Conservation (phyloP, 2,329 filamentous ascomycete genomes). For the Alternaria novae-zelandiae region DNA sequence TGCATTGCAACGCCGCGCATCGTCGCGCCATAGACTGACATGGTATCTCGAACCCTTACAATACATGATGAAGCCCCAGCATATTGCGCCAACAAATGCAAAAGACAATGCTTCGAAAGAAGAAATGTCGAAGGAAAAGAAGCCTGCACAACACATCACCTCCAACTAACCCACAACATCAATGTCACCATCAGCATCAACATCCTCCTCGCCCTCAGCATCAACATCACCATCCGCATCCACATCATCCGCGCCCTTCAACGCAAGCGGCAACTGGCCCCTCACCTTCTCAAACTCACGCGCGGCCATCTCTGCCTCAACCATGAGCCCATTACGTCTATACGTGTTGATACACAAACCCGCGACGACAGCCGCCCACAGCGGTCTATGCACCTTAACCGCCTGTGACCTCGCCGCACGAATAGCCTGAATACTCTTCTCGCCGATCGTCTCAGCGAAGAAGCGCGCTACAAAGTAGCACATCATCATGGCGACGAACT, state of each 20-base stretch:
- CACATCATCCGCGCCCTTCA: slow-evolving; percentile 25
- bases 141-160: too few relatives aligned
- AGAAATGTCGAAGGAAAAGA: not conserved
- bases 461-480: slow-evolving; percentile 85
- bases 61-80: not conserved
- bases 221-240: slow-evolving; percentile 35
- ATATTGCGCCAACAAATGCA: not conserved
- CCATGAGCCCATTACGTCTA: slow-evolving; percentile 32
- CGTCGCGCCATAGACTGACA: not conserved
- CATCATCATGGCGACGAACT: slow-evolving; percentile 82
- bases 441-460: slow-evolving; percentile 80
- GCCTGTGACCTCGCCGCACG: slow-evolving; percentile 37
- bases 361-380: slow-evolving; percentile 43
- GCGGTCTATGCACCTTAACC: slow-evolving; percentile 24
- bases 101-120: not conserved
- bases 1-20: not conserved
- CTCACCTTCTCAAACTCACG: slow-evolving; percentile 29
- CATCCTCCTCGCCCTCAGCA: not conserved
- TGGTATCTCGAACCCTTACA: not conserved
- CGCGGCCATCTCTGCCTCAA: slow-evolving; percentile 32
- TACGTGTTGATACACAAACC: slow-evolving; percentile 41
- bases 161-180: not conserved
- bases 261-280: slow-evolving; percentile 27
- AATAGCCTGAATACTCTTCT: slow-evolving; percentile 59
- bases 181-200: not conserved